Base-by-base conservation (phyloP, 2,329 filamentous ascomycete species). In the Neofusicoccum cordaticola region DNA sequence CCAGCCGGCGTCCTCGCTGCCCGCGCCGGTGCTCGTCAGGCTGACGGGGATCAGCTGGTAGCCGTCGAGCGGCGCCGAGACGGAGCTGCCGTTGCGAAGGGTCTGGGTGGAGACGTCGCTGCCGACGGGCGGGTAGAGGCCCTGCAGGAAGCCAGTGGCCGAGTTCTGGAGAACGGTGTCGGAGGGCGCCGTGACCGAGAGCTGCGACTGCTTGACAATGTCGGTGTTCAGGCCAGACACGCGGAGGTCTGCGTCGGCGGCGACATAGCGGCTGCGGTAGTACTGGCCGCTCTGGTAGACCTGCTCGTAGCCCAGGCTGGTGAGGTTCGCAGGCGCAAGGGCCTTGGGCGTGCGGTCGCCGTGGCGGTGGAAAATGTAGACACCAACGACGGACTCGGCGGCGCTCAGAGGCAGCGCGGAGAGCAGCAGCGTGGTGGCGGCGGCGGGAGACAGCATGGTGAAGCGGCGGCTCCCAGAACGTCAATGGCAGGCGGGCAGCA, bases 291-390 rank as follows among this genome's bases (percentile, higher is more conserved):
- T 88, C 52, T 83, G 81, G 77, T 87, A 89, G 69, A 93, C 87
- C 80, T 97, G 83, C 53, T 84, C 80, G 73, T 93, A 92, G 37
- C 93, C 93, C 60, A 97, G 84, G 66, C 89, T 84, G 12, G 93
- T 97, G 74, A 97, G 79, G 69, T 85, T 84, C 34, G 91, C 87
- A 12, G 90, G 90, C 51, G 87, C 82, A 67, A 86, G 87, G 17
- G 86, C 82, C 80, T 96, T 97, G 68, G 91, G 80, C 0, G 92
- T 94, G 64, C 93, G 88, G 77, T 97, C 93, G 65, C 93, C 93
- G 80, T 97, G 93, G 51, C 93, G 90, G 70, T 92, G 88, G 82
- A 96, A 96, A 78, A 97, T 88, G 77, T 93, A 95, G 51, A 89
- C 88, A 61, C 92, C 93, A 15, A 96, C 83, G 34, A 95, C 83